These are phyloP conservation scores for Malassezia sympodialis DNA, from an alignment of 1,284 basidiomycete genomes.

Conservation along the genomic window DNA sequence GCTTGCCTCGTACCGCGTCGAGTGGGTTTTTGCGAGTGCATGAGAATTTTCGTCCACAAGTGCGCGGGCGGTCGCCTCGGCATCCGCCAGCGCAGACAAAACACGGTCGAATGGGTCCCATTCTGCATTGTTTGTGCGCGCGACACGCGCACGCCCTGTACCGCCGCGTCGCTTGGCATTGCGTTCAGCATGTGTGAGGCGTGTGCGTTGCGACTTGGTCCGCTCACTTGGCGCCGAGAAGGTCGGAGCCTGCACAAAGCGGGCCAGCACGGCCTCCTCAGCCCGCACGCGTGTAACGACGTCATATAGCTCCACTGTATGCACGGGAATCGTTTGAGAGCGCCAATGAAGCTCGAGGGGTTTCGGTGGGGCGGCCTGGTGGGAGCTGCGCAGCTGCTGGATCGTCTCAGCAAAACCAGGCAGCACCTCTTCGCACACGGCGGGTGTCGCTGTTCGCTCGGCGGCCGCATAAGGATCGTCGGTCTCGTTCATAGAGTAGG, in stretches of 20 bases:
- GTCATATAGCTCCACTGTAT: constrained; percentile 83
- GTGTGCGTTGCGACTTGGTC: constrained; percentile 16
- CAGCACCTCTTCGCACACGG: constrained; percentile 57
- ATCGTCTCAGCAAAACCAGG: constrained; percentile 60
- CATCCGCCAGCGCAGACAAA: constrained; percentile 39
- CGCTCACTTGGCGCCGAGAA: background rate
- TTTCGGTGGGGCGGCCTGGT: constrained; percentile 41
- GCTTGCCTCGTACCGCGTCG: constrained; percentile 38
- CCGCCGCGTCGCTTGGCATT: constrained; percentile 27
- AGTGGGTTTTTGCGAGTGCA: constrained; percentile 42
- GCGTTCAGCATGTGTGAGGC: constrained; percentile 39
- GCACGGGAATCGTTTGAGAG: constrained; percentile 68
- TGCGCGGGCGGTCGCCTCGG: constrained; percentile 34
- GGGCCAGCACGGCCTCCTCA: constrained; percentile 54
- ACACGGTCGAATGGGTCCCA: constrained; percentile 44
- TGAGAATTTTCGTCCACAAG: constrained; percentile 43
- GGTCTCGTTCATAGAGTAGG: constrained; percentile 62
- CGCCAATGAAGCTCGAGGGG: constrained; percentile 66
- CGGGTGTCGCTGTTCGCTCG: constrained; percentile 55
- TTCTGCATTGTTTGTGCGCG: constrained; percentile 24
- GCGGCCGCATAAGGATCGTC: constrained; percentile 74
- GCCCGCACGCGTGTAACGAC: constrained; percentile 72
- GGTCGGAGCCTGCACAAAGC: constrained; percentile 3
- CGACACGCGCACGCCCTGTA: constrained; percentile 5
- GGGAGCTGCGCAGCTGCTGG: constrained; percentile 51